A percentile compares a stretch with the other conserved stretches of the same genome.
phyloP scores from a whole-genome alignment of 768 basidiomycete genomes.

The Rhodotorula diobovata region DNA sequence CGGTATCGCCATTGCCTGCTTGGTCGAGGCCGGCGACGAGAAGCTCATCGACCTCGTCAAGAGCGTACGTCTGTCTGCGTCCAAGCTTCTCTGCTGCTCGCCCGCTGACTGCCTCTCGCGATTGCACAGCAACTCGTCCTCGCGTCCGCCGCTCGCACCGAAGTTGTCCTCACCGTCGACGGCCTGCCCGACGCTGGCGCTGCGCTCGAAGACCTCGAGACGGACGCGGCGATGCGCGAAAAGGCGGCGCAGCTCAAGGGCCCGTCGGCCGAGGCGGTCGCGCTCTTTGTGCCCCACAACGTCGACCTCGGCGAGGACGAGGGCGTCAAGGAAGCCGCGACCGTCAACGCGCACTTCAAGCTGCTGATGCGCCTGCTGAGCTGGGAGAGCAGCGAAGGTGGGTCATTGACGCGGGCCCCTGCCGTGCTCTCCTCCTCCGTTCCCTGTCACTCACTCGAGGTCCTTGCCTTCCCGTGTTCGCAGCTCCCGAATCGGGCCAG shows the following conservation, averaged over 20 bases:
- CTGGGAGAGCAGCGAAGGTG: constrained; percentile 68
- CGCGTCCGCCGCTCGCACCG: constrained; percentile 46
- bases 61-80: constrained; percentile 58
- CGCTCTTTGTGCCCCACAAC: constrained; percentile 25
- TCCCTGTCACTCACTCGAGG: constrained; percentile 9
- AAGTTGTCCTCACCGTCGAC: constrained; percentile 48
- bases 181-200: constrained; percentile 28
- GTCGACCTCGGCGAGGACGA: constrained; percentile 53
- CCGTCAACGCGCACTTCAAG: constrained; percentile 72
- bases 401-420: constrained; percentile 38
- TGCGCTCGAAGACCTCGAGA: constrained; percentile 34
- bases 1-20: constrained; percentile 71
- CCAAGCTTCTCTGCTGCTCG: too few relatives aligned
- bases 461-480: constrained; percentile 50
- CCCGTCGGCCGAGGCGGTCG: constrained; percentile 65
- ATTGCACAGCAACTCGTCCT: constrained; percentile 39
- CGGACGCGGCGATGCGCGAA: constrained; percentile 40
- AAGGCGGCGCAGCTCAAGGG: constrained; percentile 42
- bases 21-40: constrained; percentile 63
- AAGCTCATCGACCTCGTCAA: constrained; percentile 73
- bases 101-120: constrained; percentile 1
- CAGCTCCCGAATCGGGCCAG: constrained; percentile 29
- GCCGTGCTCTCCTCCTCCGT: not conserved
- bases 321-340: constrained; percentile 69
- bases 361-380: constrained; percentile 75